A percentile compares a stretch with the other conserved stretches of the same genome.
phyloP scores from a whole-genome alignment of 2,329 filamentous ascomycete species.

The Fusarium nelsonii region DNA sequence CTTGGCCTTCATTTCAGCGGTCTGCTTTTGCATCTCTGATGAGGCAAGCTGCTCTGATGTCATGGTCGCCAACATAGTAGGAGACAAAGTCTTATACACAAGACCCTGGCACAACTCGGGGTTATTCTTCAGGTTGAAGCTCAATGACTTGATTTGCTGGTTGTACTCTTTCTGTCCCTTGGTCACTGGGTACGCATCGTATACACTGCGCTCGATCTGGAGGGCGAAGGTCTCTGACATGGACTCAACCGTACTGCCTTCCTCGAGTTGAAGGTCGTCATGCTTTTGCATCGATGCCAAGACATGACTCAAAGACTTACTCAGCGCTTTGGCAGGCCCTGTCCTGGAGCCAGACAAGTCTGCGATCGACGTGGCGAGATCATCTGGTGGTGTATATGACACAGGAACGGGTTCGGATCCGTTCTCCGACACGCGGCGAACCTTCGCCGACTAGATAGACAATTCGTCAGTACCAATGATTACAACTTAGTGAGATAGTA shows the following conservation, averaged over 20 bases:
- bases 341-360: constrained; percentile 74
- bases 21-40: constrained; percentile 85
- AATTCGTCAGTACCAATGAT: constrained; percentile 10
- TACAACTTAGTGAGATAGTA: background rate
- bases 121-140: constrained; percentile 92
- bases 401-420: constrained; percentile 50
- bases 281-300: constrained; percentile 76
- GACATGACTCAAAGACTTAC: constrained; percentile 75
- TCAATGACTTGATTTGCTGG: constrained; percentile 78
- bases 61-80: constrained; percentile 88
- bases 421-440: constrained; percentile 68
- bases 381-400: constrained; percentile 63
- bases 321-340: constrained; percentile 76
- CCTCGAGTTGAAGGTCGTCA: constrained; percentile 71
- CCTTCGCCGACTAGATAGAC: constrained; percentile 54
- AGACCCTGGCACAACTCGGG: constrained; percentile 80
- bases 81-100: constrained; percentile 77
- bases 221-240: constrained; percentile 79
- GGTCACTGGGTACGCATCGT: constrained; percentile 64
- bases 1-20: constrained; percentile 80
- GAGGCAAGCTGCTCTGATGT: constrained; percentile 90
- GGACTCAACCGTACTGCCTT: constrained; percentile 72
- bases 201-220: constrained; percentile 80
- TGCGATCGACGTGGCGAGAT: constrained; percentile 63
- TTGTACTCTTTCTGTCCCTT: constrained; percentile 64